Evolutionary conservation across 2,329 filamentous ascomycete species (phyloP), one percentile per base, ranked within the genome.

Genomic region (Scedosporium boydii): DNA sequence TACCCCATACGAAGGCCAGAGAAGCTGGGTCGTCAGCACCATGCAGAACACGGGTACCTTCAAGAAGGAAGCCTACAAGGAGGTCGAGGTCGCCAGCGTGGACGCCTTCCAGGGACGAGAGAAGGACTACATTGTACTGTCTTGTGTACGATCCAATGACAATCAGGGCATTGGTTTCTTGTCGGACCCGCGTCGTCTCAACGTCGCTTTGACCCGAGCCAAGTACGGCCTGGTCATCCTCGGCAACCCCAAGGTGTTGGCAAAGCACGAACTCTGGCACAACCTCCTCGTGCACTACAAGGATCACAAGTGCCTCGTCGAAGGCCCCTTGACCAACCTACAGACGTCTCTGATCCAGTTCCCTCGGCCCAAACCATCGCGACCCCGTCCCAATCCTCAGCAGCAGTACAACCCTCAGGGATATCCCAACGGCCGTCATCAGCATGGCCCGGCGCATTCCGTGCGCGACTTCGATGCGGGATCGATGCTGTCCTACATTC

Each of bases 151-250:
- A 72, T 98, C 93, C 72, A 99, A 99, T 73, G 95, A 99, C 70
- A 96, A 98, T 74, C 95, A 99, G 74, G 95, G 95, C 67, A 99
- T 99, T 69, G 95, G 95, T 77, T 99, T 99, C 85, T 80, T 99
- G 80, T 98, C 93, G 64, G 95, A 99, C 69, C 95, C 95, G 60
- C 91, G 95, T 67, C 93, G 95, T 81, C 86, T 99, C 70, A 99
- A 99, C 72, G 95, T 99, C 23, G 95, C 93, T 46, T 83, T 99
- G 67, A 99, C 95, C 59, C 91, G 95, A 79, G 95, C 95, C 65
- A 98, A 97, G 76, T 99, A 93, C 70, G 95, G 95, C 63, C 80
- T 98, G 38, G 95, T 97, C 64, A 97, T 99, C 71, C 86, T 99
- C 7, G 95, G 95, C 66, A 99, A 99, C 71, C 95, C 95, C 38